Conservation (phyloP, 352 stramenopile species). For the Phytophthora tubulina region DNA sequence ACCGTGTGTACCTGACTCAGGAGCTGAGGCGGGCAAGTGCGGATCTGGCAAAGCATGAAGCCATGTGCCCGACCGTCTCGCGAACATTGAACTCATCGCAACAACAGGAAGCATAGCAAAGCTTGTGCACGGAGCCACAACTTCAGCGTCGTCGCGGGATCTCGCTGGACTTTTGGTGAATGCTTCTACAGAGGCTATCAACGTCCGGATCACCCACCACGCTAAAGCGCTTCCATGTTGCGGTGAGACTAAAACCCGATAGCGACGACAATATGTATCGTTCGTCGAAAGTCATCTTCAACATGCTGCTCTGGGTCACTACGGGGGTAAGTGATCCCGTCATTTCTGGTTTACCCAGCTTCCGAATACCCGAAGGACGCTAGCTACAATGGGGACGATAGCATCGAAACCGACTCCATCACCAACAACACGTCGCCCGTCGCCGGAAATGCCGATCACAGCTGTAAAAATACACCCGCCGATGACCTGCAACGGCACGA, state of each 20-base stretch:
- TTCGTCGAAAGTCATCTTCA: neutral
- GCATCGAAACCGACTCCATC: conserved; percentile 13
- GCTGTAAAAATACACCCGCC: conserved; percentile 19
- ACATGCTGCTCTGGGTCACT: conserved; percentile 10
- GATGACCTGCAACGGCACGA: conserved; percentile 17
- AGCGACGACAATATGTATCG: conserved; percentile 4
- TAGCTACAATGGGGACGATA: conserved; percentile 26
- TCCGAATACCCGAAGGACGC: neutral
- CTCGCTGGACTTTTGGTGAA: neutral
- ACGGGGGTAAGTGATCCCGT: conserved; percentile 4
- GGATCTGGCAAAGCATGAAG: neutral
- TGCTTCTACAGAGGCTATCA: conserved; percentile 19
- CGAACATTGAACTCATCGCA: neutral
- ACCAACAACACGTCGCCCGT: conserved; percentile 9
- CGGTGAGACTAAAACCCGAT: conserved; percentile 31
- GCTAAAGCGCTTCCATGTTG: neutral
- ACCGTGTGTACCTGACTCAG: neutral
- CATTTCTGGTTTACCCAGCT: conserved; percentile 29
- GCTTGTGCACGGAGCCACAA: conserved; percentile 10
- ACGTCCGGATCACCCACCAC: conserved; percentile 10
- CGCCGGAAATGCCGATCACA: conserved; percentile 26
- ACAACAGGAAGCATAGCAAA: conserved; percentile 10
- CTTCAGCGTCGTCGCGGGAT: neutral
- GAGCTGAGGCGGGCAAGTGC: conserved; percentile 12
- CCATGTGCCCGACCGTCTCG: neutral